Evolutionary conservation across 257 asterid genomes (phyloP).

Genomic region (Mitragyna speciosa): DNA sequence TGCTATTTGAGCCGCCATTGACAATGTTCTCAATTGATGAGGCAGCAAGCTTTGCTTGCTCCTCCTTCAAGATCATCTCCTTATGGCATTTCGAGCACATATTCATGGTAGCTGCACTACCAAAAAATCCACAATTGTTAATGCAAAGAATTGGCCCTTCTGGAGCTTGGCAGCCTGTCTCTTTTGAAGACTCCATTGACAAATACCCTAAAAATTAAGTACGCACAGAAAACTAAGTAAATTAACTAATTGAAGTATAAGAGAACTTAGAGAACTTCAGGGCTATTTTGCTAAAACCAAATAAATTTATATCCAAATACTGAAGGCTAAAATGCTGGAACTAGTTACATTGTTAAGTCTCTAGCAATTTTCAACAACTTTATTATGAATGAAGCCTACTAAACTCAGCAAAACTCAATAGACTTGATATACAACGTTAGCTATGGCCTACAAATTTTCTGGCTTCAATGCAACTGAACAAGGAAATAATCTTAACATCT

Average conservation of each 20-base stretch:
- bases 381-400: neutral
- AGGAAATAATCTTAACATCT: neutral
- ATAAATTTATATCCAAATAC: neutral
- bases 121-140: conserved; percentile 38
- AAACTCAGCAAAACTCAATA: neutral
- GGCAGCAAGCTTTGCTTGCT: conserved; percentile 32
- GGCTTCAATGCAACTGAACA: neutral
- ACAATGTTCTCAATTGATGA: conserved; percentile 31
- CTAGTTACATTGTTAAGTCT: neutral
- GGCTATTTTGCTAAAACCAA: neutral
- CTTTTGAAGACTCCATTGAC: conserved; percentile 35
- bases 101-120: conserved; percentile 37
- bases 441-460: neutral
- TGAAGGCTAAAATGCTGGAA: neutral
- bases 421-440: neutral
- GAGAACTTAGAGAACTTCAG: neutral
- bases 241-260: neutral
- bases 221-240: neutral
- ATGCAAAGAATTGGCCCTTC: conserved; percentile 35
- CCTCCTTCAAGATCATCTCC: conserved; percentile 31
- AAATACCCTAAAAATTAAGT: neutral
- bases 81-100: conserved; percentile 43
- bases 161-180: conserved; percentile 37
- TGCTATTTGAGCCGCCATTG: conserved; percentile 21
- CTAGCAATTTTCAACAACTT: neutral